These are phyloP conservation scores for Aquilaria agallochum DNA, from an alignment of 441 rosid species.

Conservation along the genomic window DNA sequence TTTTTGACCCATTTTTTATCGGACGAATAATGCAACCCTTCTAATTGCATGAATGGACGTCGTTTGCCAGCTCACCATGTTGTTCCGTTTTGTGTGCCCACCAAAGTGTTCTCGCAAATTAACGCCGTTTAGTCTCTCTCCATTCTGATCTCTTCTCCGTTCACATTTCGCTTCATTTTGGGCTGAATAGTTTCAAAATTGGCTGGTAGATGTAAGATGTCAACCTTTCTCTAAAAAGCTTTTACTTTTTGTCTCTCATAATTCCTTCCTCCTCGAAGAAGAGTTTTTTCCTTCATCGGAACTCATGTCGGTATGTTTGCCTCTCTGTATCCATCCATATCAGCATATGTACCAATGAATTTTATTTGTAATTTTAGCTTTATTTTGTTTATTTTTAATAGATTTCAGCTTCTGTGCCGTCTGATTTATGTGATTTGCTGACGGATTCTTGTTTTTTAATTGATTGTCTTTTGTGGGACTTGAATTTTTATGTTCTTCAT, in stretches of 20 bases:
- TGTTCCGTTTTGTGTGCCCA: constrained; percentile 5
- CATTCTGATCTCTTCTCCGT: background rate
- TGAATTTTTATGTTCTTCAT: background rate
- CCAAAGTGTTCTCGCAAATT: background rate
- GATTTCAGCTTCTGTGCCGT: constrained; percentile 15
- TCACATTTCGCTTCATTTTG: constrained; percentile 7
- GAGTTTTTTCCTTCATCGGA: constrained; percentile 14
- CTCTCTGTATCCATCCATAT: background rate
- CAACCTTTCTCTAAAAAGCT: background rate
- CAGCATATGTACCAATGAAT: constrained; percentile 3
- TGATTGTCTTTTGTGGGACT: constrained; percentile 4
- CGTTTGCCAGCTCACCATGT: constrained; percentile 46
- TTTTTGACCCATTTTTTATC: no score
- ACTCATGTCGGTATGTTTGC: constrained; percentile 25
- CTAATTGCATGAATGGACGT: background rate
- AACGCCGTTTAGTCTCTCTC: constrained; percentile 5
- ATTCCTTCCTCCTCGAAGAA: constrained; percentile 19
- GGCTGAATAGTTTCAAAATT: constrained; percentile 3
- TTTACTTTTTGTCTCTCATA: constrained; percentile 11
- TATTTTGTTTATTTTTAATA: background rate
- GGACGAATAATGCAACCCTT: no score
- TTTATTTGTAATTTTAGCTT: constrained; percentile 9
- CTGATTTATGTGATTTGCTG: constrained; percentile 8
- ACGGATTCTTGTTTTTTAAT: background rate
- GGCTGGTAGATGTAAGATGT: background rate